Evolutionary conservation across 2,329 filamentous ascomycete species (phyloP), one percentile per base, ranked within the genome.

Genomic region (Dryadomyces quercivorus): DNA sequence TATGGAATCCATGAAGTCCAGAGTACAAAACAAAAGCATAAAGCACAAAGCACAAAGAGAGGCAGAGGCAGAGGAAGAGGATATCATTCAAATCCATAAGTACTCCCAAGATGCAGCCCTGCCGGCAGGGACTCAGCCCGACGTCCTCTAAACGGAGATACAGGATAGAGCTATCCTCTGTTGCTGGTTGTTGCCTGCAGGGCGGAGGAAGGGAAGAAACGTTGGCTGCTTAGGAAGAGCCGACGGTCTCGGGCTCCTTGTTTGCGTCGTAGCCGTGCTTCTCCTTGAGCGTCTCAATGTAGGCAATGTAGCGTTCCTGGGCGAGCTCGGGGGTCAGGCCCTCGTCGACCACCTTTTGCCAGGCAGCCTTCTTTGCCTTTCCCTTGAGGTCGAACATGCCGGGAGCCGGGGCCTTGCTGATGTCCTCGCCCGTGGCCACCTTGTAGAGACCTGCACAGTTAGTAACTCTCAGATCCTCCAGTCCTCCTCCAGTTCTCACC

Each of bases 291-390:
- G 74, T 68, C 70, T 89, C 82, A 60, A 93, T 81, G 58, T 85
- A 73, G 61, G 76, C 74, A 63, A 94, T 78, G 72, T 95, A 96
- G 65, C 78, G 73, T 67, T 81, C 75, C 78, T 94, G 85, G 20
- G 90, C 90, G 60, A 82, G 69, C 59, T 84, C 77, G 58, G 78
- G 65, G 58, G 76, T 80, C 61, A 82, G 66, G 51, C 77, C 80
- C 57, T 82, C 76, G 58, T 90, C 79, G 64, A 81, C 78, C 59
- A 82, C 64, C 65, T 82, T 77, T 71, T 88, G 73, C 89, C 89
- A 95, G 54, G 85, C 81, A 63, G 75, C 78, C 73, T 84, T 80
- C 78, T 94, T 95, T 64, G 81, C 81, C 74, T 93, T 94, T 72
- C 75, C 82, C 75, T 82, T 83, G 57, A 89, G 64, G 69, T 88